A percentile compares a stretch with the other conserved stretches of the same genome.
phyloP scores from a whole-genome alignment of 495 filamentous ascomycete species.

The Neurospora sp. region DNA sequence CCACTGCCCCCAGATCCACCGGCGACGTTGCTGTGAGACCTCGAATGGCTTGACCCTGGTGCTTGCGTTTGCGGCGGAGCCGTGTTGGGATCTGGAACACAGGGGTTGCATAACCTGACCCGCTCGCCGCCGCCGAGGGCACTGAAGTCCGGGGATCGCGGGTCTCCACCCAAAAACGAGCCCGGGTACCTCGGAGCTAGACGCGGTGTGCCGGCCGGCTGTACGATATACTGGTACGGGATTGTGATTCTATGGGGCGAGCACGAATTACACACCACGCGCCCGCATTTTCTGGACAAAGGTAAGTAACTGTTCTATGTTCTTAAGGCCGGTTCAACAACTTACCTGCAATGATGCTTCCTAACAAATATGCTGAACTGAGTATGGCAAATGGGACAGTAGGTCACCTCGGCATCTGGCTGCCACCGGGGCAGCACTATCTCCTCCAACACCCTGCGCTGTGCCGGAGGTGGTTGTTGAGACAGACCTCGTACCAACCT shows the following conservation, averaged over 20 bases:
- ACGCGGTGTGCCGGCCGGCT: conserved; percentile 48
- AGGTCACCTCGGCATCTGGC: conserved; percentile 65
- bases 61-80: conserved; percentile 43
- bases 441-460: conserved; percentile 8
- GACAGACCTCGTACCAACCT: not conserved
- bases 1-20: not conserved
- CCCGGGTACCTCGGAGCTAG: conserved; percentile 33
- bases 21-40: conserved; percentile 19
- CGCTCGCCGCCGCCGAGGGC: conserved; percentile 66
- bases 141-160: conserved; percentile 31
- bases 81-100: conserved; percentile 83
- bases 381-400: conserved; percentile 71
- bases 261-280: conserved; percentile 84
- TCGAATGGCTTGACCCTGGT: conserved; percentile 10
- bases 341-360: conserved; percentile 80
- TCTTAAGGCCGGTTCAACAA: not conserved
- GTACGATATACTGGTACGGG: conserved; percentile 85
- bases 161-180: conserved; percentile 29
- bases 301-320: not conserved
- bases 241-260: conserved; percentile 95
- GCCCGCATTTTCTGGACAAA: conserved; percentile 69
- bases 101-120: conserved; percentile 89
- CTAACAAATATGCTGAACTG: conserved; percentile 79
- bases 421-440: conserved; percentile 68
- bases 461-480: not conserved